Evolutionary conservation across 31 red algal genomes (phyloP).

Genomic region (Pterothamnion heteromorphum): DNA sequence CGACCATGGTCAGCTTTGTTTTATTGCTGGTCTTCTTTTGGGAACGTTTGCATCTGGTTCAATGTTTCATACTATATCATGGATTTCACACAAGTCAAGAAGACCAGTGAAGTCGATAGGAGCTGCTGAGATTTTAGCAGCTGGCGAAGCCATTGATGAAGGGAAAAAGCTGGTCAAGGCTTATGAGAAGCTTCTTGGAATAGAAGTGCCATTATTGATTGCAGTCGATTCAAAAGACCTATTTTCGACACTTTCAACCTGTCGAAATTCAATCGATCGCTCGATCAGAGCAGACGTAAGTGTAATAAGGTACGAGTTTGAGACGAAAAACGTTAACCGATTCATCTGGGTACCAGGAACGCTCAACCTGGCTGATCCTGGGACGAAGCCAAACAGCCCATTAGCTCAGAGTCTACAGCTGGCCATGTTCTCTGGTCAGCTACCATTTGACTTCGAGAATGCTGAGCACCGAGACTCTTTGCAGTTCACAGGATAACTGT

Average conservation of each 20-base stretch:
- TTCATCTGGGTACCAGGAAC: background rate
- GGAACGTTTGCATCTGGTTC: background rate
- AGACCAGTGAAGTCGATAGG: background rate
- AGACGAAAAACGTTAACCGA: background rate
- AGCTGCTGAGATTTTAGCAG: background rate
- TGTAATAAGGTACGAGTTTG: slow-evolving; percentile 25
- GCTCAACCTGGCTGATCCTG: background rate
- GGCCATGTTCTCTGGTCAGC: background rate
- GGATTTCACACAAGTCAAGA: background rate
- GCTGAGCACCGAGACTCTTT: background rate
- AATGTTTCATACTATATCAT: background rate
- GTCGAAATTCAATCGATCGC: background rate
- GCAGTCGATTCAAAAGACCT: background rate
- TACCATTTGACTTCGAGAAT: background rate
- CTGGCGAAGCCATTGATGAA: slow-evolving; percentile 47
- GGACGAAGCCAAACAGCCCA: background rate
- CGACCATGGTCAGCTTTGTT: background rate
- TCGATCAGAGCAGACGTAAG: background rate
- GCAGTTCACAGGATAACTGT: background rate
- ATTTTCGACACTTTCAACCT: slow-evolving; percentile 28
- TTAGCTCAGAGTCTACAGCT: background rate
- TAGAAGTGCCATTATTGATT: background rate
- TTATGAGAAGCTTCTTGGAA: background rate
- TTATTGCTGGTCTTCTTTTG: background rate
- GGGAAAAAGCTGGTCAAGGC: background rate